Evolutionary conservation across 148 eudicot genomes (phyloP).

Genomic region (Silene latifolia): DNA sequence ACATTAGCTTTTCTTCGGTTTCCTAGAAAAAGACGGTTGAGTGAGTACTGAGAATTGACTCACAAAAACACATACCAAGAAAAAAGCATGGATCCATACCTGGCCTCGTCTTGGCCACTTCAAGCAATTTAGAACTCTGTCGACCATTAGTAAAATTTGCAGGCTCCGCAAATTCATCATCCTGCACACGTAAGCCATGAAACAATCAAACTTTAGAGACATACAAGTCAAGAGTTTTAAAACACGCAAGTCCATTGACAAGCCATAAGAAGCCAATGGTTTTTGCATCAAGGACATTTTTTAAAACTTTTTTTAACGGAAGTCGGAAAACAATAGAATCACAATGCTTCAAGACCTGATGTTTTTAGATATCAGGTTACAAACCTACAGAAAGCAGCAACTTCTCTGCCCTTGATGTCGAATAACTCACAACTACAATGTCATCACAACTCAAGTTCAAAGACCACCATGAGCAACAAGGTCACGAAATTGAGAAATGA

Average conservation of each 20-base stretch:
- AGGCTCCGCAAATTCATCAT: conserved; percentile 50
- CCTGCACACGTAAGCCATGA: conserved; percentile 29
- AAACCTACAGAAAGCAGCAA: neutral
- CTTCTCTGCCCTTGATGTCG: neutral
- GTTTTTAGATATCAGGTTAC: neutral
- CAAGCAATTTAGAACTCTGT: conserved; percentile 43
- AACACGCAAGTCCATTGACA: neutral
- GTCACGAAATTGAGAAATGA: neutral
- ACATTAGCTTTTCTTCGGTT: conserved; percentile 27
- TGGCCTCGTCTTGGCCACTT: conserved; percentile 35
- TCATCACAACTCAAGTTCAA: neutral
- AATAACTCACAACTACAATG: neutral
- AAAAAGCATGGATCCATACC: conserved; percentile 35
- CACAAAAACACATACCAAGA: neutral
- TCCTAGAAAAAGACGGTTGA: conserved; percentile 30
- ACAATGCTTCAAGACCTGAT: neutral
- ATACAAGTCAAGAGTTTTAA: neutral
- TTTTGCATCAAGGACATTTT: neutral
- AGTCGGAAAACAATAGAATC: neutral
- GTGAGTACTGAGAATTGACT: conserved; percentile 19
- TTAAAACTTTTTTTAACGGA: neutral
- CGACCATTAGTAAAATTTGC: conserved; percentile 42
- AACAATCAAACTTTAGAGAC: neutral
- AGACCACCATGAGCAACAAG: neutral
- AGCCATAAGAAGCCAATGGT: neutral